Percentiles rank a stretch among this genome's conserved stretches.
Conservation (phyloP, 345 rosid species). For the Euphorbia lathyris region DNA sequence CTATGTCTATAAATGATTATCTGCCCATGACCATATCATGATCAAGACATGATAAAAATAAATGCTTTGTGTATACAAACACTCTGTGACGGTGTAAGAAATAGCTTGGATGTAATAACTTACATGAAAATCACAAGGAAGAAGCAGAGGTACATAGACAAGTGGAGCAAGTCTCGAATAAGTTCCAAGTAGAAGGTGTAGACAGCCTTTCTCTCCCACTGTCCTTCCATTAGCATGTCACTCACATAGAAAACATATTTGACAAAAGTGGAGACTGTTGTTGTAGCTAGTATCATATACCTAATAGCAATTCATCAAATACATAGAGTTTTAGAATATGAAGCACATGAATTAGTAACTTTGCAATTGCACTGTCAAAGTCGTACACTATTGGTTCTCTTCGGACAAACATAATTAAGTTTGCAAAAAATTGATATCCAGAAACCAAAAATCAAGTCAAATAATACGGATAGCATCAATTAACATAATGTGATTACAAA, state of each 20-base stretch:
- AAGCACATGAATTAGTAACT: background rate
- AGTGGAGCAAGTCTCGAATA: conserved; percentile 88
- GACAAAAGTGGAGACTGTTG: conserved; percentile 75
- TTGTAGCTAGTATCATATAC: conserved; percentile 94
- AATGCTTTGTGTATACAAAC: background rate
- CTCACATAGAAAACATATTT: conserved; percentile 86
- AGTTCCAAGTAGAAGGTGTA: conserved; percentile 96
- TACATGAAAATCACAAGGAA: conserved; percentile 94
- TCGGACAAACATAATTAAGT: background rate
- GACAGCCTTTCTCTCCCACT: conserved; percentile 91
- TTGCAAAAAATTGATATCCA: background rate
- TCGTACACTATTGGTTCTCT: background rate
- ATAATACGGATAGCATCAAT: background rate
- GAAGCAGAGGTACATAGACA: conserved; percentile 94
- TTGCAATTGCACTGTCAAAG: background rate
- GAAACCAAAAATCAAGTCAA: background rate
- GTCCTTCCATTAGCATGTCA: conserved; percentile 94
- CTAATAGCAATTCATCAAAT: conserved; percentile 28
- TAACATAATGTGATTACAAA: background rate
- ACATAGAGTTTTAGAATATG: background rate
- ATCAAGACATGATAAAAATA: background rate
- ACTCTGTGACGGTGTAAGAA: background rate
- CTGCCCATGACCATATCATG: background rate
- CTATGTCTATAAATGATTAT: background rate
- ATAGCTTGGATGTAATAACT: conserved; percentile 29